phyloP scores from a whole-genome alignment of 2,329 filamentous ascomycete genomes.

The Hypoxylon sp. region DNA sequence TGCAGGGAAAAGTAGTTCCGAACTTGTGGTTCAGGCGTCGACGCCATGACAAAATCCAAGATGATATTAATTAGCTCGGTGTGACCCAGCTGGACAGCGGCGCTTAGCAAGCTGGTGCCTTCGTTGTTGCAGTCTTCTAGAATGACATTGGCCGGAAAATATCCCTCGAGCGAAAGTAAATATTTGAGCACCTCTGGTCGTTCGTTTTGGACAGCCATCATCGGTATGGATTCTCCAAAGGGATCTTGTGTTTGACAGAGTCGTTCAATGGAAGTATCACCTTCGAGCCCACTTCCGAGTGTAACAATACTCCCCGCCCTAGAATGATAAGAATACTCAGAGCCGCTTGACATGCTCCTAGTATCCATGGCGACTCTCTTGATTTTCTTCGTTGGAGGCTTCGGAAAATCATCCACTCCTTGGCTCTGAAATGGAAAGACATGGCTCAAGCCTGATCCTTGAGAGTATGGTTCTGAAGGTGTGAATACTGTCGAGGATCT shows the following conservation, averaged over 20 bases:
- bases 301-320: conserved; percentile 83
- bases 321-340: conserved; percentile 85
- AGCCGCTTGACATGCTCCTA: conserved; percentile 87
- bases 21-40: conserved; percentile 68
- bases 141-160: conserved; percentile 78
- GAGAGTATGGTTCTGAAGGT: conserved; percentile 65
- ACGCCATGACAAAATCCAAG: conserved; percentile 76
- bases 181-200: conserved; percentile 82
- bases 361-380: conserved; percentile 93
- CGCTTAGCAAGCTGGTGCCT: conserved; percentile 88
- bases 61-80: conserved; percentile 80
- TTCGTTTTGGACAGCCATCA: conserved; percentile 85
- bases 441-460: conserved; percentile 76
- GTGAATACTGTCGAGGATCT: conserved; percentile 59
- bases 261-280: conserved; percentile 86
- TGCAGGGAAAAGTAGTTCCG: conserved; percentile 78
- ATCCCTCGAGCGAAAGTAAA: conserved; percentile 80
- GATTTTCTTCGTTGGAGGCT: conserved; percentile 63
- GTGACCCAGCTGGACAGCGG: conserved; percentile 88
- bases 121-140: conserved; percentile 90
- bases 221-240: conserved; percentile 84
- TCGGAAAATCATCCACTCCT: conserved; percentile 55
- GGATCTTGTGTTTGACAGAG: conserved; percentile 78
- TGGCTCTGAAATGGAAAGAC: conserved; percentile 91
- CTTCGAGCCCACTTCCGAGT: conserved; percentile 79